These are phyloP conservation scores for Mycosphaerelloides madeirae DNA, from an alignment of 2,329 filamentous ascomycete genomes.

Conservation along the genomic window DNA sequence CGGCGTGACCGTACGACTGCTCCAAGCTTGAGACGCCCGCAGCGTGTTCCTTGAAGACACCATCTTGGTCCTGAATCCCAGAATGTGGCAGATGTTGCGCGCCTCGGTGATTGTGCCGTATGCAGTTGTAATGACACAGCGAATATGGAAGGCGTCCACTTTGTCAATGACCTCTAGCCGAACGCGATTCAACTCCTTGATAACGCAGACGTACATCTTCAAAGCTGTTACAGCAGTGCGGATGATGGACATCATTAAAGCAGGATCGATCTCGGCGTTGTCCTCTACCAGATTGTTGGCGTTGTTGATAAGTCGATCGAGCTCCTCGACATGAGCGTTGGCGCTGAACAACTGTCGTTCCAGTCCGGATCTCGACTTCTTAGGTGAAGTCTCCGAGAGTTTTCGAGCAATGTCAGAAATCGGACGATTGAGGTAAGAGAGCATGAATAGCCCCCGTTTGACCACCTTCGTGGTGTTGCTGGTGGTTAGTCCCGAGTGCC, in stretches of 20 bases:
- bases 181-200: slow-evolving; percentile 45
- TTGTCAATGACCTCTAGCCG: slow-evolving; percentile 50
- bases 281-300: slow-evolving; percentile 48
- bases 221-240: slow-evolving; percentile 47
- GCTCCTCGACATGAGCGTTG: slow-evolving; percentile 51
- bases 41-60: slow-evolving; percentile 19
- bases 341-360: slow-evolving; percentile 55
- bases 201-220: slow-evolving; percentile 47
- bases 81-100: slow-evolving; percentile 53
- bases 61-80: slow-evolving; percentile 41
- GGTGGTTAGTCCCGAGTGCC: slow-evolving; percentile 22
- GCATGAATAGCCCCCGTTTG: slow-evolving; percentile 26
- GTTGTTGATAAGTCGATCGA: slow-evolving; percentile 45
- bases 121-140: slow-evolving; percentile 55
- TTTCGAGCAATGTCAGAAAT: slow-evolving; percentile 32
- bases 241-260: slow-evolving; percentile 37
- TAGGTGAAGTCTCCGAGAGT: slow-evolving; percentile 43
- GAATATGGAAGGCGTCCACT: slow-evolving; percentile 53
- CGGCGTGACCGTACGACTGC: slow-evolving; percentile 39
- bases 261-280: slow-evolving; percentile 39
- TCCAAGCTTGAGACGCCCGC: slow-evolving; percentile 28
- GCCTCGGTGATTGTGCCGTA: slow-evolving; percentile 56
- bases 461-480: slow-evolving; percentile 22
- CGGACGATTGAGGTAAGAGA: slow-evolving; percentile 26
- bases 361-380: slow-evolving; percentile 43